Evolutionary conservation across 441 rosid species (phyloP).

Genomic region (Euphorbia corollata): DNA sequence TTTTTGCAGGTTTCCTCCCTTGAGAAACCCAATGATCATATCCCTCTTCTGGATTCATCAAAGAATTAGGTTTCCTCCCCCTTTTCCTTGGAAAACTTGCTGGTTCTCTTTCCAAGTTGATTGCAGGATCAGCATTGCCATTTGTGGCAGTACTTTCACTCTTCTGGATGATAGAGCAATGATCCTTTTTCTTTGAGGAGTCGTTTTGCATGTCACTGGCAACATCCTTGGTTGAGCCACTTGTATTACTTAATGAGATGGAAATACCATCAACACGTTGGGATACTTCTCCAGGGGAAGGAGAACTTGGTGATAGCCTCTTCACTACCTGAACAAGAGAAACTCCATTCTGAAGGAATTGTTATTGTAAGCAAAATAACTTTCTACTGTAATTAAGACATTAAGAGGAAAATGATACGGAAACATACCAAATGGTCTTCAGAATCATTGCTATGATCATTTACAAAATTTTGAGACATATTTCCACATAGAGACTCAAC

Average conservation of each 20-base stretch:
- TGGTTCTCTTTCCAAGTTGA: slow-evolving; percentile 26
- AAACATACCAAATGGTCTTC: slow-evolving; percentile 42
- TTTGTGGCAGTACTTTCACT: slow-evolving; percentile 17
- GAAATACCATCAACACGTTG: slow-evolving; percentile 25
- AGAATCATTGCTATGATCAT: slow-evolving; percentile 27
- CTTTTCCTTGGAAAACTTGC: slow-evolving; percentile 43
- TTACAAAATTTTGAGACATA: slow-evolving; percentile 20
- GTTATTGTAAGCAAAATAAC: neutral
- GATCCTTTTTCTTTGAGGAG: slow-evolving; percentile 24
- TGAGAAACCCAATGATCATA: slow-evolving; percentile 42
- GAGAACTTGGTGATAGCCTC: slow-evolving; percentile 16
- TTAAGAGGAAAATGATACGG: slow-evolving; percentile 3
- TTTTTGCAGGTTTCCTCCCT: slow-evolving; percentile 30
- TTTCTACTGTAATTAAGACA: slow-evolving; percentile 2
- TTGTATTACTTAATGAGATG: slow-evolving; percentile 24
- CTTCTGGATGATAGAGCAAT: slow-evolving; percentile 15
- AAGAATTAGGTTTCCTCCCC: slow-evolving; percentile 57
- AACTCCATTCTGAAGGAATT: slow-evolving; percentile 12
- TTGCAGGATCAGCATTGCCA: slow-evolving; percentile 21
- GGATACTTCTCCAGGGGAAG: slow-evolving; percentile 25
- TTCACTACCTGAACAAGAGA: slow-evolving; percentile 27
- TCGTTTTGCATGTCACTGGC: slow-evolving; percentile 13
- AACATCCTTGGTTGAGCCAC: slow-evolving; percentile 22
- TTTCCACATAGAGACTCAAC: slow-evolving; percentile 43
- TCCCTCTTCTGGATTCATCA: slow-evolving; percentile 65